Conservation (phyloP, 2,329 filamentous ascomycete species). For the Westerdykella aurantiaca region DNA sequence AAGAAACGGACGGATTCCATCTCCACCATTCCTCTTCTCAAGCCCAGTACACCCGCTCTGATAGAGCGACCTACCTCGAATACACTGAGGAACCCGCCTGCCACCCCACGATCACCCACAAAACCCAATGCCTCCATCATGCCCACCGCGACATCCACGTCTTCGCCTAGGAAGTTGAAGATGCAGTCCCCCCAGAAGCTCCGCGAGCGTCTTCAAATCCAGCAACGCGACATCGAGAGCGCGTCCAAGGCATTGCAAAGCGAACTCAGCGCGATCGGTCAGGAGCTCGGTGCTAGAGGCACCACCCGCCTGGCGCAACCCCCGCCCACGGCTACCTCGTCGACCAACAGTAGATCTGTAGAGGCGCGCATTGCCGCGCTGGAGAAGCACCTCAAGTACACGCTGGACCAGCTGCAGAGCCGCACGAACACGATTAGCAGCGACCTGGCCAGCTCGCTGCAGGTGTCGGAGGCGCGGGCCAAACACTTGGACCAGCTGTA, state of each 20-base stretch:
- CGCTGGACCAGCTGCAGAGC: slow-evolving; percentile 29
- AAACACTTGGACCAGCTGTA: slow-evolving; percentile 83
- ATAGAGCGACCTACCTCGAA: slow-evolving; percentile 47
- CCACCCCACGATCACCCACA: slow-evolving; percentile 25
- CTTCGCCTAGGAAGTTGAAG: slow-evolving; percentile 24
- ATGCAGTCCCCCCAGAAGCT: slow-evolving; percentile 61
- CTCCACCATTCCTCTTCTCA: slow-evolving; percentile 48
- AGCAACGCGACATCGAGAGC: slow-evolving; percentile 67
- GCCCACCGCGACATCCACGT: slow-evolving; percentile 3
- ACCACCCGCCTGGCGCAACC: slow-evolving; percentile 30
- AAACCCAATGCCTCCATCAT: slow-evolving; percentile 18
- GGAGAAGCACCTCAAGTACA: slow-evolving; percentile 58
- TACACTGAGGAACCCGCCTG: slow-evolving; percentile 54
- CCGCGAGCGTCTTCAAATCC: slow-evolving; percentile 76
- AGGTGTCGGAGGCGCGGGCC: slow-evolving; percentile 70
- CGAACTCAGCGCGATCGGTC: slow-evolving; percentile 73
- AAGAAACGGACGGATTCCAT: slow-evolving; percentile 43
- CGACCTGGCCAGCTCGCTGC: slow-evolving; percentile 66
- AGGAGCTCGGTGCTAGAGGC: slow-evolving; percentile 59
- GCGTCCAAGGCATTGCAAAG: slow-evolving; percentile 64
- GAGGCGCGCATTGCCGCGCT: slow-evolving; percentile 58
- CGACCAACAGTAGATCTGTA: slow-evolving; percentile 32
- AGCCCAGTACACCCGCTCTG: slow-evolving; percentile 46
- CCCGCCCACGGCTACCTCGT: slow-evolving; percentile 18
- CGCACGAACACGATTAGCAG: slow-evolving; percentile 50